Base-by-base conservation (phyloP, 177 flowering plant genomes). In the Telopea speciosissima region DNA sequence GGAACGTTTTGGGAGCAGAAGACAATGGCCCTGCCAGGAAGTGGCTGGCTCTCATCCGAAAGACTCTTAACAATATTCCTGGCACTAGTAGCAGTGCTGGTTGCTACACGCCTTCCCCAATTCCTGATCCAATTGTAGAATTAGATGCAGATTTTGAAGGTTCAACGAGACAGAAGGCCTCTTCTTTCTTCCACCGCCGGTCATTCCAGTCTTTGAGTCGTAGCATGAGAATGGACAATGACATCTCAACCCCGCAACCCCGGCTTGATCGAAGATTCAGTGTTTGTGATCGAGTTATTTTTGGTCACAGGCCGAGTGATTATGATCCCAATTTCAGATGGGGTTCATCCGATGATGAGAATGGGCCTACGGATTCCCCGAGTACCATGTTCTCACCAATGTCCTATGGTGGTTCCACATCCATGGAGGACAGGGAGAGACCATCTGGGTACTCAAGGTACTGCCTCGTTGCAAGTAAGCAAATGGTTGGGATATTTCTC, bases 401-500 rank as follows among this genome's bases (percentile, higher is more conserved):
- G 83, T 81, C 85, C 14, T 70, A 73, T 67, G 74, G 79, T 52
- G 86, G 81, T n/a, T 77, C 78, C 52, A 70, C 79, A 24, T 81
- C 87, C 23, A 78, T 81, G 84, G 97, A 90, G 62, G 96, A 88
- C 5, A 80, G 85, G 65, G 89, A 85, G 13, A 84, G 85, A 36
- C 74, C 73, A 54, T 69, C 78, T 31, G 89, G 85, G 63, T 76
- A 84, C 10, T 90, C 94, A 11, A 86, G 83, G 81, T 95, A 95
- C 78, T 87, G 96, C 78, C 79, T 95, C 81, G 94, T 91, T 75
- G 93, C 92, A 21, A 89, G 95, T 68, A 92, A 92, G 83, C 97
- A 92, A 77, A 92, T 92, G 97, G 97, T 92, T 65, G 97, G 97
- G 22, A 79, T 92, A 73, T 89, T 87, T 76, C 90, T 92, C 25